These are phyloP conservation scores for Eimeria maxima DNA, from an alignment of 169 alveolate genomes.

Conservation along the genomic window DNA sequence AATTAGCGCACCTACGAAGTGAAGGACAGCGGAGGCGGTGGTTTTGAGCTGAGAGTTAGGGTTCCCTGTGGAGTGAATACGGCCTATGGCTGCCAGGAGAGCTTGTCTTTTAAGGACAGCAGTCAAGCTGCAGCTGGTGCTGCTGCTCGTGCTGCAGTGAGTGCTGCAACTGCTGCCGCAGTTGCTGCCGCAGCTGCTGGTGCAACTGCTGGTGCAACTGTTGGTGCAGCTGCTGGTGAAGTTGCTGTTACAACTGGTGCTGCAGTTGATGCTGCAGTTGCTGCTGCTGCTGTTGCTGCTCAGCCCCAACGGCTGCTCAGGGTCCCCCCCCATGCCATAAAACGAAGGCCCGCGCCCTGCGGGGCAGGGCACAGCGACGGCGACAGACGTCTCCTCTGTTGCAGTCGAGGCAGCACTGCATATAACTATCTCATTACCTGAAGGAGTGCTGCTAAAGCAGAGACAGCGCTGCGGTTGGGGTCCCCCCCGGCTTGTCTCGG, in stretches of 20 bases:
- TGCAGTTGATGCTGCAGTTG: neutral
- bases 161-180: neutral
- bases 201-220: neutral
- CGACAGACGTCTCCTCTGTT: neutral
- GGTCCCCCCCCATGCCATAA: neutral
- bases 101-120: slow-evolving; percentile 39
- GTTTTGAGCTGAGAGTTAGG: neutral
- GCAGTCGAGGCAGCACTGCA: slow-evolving; percentile 16
- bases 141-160: neutral
- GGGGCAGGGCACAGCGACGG: neutral
- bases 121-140: slow-evolving; percentile 29
- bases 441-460: neutral
- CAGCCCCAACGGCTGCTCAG: neutral
- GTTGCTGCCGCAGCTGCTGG: neutral
- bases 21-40: slow-evolving; percentile 9
- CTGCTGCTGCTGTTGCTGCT: slow-evolving; percentile 1
- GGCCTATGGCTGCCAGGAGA: slow-evolving; percentile 33
- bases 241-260: neutral
- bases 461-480: neutral
- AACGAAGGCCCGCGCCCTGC: neutral
- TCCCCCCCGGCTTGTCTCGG: neutral
- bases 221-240: neutral
- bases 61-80: neutral
- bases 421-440: neutral
- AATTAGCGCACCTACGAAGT: neutral